Percentiles rank a stretch among this genome's conserved stretches.
Conservation (phyloP, 768 basidiomycete species). For the Kwoniella dendrophila region DNA sequence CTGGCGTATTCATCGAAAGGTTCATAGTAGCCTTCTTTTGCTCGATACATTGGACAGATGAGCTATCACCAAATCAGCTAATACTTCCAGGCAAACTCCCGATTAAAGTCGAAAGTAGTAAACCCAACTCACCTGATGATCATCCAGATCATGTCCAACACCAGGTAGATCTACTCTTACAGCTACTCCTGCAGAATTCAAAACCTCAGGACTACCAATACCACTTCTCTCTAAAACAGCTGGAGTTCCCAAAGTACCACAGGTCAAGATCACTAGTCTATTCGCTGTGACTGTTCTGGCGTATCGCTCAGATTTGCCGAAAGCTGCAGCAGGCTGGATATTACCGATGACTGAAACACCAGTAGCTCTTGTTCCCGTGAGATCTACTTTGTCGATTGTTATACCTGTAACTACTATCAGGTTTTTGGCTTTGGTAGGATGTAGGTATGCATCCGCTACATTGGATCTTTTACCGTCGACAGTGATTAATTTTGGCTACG, state of each 20-base stretch:
- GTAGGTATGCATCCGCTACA: constrained; percentile 22
- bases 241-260: constrained; percentile 15
- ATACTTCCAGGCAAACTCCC: too few relatives aligned
- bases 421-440: constrained; percentile 3
- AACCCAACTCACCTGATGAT: constrained; percentile 25
- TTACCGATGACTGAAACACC: constrained; percentile 15
- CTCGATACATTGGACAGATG: constrained; percentile 19
- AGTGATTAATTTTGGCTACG: constrained; percentile 28
- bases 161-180: constrained; percentile 22
- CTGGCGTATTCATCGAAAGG: constrained; percentile 18
- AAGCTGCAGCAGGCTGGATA: not conserved
- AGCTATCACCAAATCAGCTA: constrained; percentile 10
- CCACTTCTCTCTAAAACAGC: constrained; percentile 21
- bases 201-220: constrained; percentile 6
- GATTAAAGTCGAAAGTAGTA: too few relatives aligned
- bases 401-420: constrained; percentile 15
- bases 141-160: constrained; percentile 27
- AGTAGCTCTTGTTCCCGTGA: constrained; percentile 6
- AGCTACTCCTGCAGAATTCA: not conserved
- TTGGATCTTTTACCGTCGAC: constrained; percentile 19
- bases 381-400: constrained; percentile 16
- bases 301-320: constrained; percentile 1
- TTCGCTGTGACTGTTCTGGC: constrained; percentile 2
- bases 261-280: constrained; percentile 8
- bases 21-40: constrained; percentile 15